phyloP scores from a whole-genome alignment of 2,329 filamentous ascomycete species.

The Didymella pomorum region DNA sequence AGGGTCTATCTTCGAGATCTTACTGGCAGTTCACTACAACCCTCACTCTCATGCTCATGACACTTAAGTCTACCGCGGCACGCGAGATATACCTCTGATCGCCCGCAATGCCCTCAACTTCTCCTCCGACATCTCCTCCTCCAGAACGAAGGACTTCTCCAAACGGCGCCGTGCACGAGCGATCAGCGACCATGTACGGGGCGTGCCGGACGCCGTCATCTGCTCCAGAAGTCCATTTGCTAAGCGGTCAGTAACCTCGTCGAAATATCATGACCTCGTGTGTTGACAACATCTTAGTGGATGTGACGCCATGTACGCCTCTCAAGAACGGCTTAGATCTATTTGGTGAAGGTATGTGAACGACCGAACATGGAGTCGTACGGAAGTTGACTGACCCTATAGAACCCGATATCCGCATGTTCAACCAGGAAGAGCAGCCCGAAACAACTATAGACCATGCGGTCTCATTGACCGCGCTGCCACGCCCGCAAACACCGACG shows the following conservation, averaged over 20 bases:
- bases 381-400: background rate
- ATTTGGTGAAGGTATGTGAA: background rate
- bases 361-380: background rate
- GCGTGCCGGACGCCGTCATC: constrained; percentile 25
- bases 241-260: background rate
- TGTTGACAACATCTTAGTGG: background rate
- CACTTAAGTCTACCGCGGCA: background rate
- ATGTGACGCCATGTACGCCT: background rate
- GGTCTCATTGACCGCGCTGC: background rate
- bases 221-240: background rate
- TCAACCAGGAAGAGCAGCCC: background rate
- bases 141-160: background rate
- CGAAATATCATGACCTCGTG: background rate
- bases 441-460: background rate
- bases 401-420: background rate
- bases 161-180: background rate
- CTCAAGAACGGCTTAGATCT: background rate
- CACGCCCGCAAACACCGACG: constrained; percentile 7
- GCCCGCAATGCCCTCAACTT: background rate
- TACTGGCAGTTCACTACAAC: background rate
- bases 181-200: background rate
- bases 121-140: background rate
- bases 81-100: background rate
- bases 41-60: background rate
- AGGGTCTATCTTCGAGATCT: background rate